These are phyloP conservation scores for Urtica urens DNA, from an alignment of 306 rosid species.

Conservation along the genomic window DNA sequence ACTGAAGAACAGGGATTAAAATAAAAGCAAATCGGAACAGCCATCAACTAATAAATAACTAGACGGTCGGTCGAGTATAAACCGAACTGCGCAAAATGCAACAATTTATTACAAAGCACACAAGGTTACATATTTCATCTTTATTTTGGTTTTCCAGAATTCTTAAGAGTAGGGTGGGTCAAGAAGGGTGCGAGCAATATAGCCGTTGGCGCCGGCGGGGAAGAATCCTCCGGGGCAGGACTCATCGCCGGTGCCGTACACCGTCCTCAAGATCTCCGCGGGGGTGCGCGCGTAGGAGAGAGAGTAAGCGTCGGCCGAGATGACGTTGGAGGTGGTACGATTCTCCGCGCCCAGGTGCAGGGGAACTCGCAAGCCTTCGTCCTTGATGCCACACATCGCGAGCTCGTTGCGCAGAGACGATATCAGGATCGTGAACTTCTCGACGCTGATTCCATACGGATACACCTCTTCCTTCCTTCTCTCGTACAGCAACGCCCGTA, in stretches of 20 bases:
- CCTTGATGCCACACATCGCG: not conserved
- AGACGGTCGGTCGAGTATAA: too few relatives aligned
- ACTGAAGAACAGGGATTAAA: too few relatives aligned
- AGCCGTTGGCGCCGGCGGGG: not conserved
- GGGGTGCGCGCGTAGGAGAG: not conserved
- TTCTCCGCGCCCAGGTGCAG: not conserved
- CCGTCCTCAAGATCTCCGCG: not conserved
- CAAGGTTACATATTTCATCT: too few relatives aligned
- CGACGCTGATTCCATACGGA: not conserved
- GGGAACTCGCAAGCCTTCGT: not conserved
- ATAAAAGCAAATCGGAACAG: too few relatives aligned
- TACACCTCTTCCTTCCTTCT: not conserved
- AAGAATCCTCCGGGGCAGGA: slow-evolving; percentile 4
- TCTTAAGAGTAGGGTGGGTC: too few relatives aligned
- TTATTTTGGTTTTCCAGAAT: too few relatives aligned
- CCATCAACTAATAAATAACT: too few relatives aligned
- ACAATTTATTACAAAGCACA: too few relatives aligned
- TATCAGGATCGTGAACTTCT: not conserved
- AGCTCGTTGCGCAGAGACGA: not conserved
- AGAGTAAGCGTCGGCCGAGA: not conserved
- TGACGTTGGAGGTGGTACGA: not conserved
- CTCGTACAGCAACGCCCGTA: not conserved
- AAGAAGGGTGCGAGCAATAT: not conserved
- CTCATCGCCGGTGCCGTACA: not conserved
- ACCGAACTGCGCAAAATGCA: too few relatives aligned